phyloP scores from a whole-genome alignment of 257 asterid species.

The Nicotiana knightiana region DNA sequence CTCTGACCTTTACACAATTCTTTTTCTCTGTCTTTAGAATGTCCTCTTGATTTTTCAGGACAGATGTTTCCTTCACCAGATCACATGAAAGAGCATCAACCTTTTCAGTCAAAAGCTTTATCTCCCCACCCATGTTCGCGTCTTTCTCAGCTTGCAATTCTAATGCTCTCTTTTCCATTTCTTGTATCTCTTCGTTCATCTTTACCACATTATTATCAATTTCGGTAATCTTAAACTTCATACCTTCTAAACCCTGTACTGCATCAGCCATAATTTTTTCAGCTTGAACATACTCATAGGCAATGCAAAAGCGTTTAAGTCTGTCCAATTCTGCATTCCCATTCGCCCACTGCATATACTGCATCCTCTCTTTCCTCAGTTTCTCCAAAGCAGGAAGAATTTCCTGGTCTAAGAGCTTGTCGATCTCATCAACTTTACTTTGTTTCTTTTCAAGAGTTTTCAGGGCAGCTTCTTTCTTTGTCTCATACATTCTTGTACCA shows the following conservation, averaged over 20 bases:
- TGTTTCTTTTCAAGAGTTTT: slow-evolving; percentile 99
- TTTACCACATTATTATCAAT: slow-evolving; percentile 43
- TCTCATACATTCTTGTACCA: slow-evolving; percentile 98
- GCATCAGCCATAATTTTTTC: slow-evolving; percentile 70
- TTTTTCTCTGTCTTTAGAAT: slow-evolving; percentile 59
- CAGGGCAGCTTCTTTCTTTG: slow-evolving; percentile 94
- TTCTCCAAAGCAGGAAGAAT: slow-evolving; percentile 94
- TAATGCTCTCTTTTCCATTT: slow-evolving; percentile 58
- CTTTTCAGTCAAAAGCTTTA: slow-evolving; percentile 66
- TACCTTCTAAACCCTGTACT: slow-evolving; percentile 54
- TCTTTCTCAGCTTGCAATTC: slow-evolving; percentile 68
- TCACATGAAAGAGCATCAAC: slow-evolving; percentile 72
- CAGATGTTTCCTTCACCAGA: slow-evolving; percentile 74
- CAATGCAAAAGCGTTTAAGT: slow-evolving; percentile 85
- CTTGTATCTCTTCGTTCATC: slow-evolving; percentile 56
- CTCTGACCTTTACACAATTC: slow-evolving; percentile 58
- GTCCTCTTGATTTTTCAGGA: slow-evolving; percentile 66
- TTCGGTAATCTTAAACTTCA: slow-evolving; percentile 52
- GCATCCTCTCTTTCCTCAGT: slow-evolving; percentile 89
- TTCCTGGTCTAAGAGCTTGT: slow-evolving; percentile 95
- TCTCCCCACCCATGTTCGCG: slow-evolving; percentile 85
- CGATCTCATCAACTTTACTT: slow-evolving; percentile 90
- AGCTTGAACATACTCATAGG: slow-evolving; percentile 85
- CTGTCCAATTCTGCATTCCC: slow-evolving; percentile 94
- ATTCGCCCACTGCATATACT: slow-evolving; percentile 97